phyloP scores from a whole-genome alignment of 805 yeast genomes.

The Saccharomycopsis fermentans region DNA sequence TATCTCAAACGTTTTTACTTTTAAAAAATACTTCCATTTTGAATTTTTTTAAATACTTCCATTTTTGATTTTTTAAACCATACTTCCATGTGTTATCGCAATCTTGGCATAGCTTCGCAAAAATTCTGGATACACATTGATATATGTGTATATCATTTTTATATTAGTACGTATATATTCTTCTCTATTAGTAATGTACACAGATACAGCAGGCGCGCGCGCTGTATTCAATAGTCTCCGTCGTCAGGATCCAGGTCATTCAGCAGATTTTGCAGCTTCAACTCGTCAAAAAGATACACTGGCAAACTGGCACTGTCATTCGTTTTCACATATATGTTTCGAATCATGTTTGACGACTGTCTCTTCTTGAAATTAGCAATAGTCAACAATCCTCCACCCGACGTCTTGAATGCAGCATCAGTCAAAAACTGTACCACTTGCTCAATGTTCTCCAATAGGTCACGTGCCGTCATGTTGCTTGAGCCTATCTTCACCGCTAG shows the following conservation, averaged over 20 bases:
- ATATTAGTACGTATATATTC: too few relatives aligned
- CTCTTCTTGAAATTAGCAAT: background rate
- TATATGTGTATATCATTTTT: too few relatives aligned
- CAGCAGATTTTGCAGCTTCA: background rate
- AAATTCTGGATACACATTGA: too few relatives aligned
- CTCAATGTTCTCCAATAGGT: constrained; percentile 43
- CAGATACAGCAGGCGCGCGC: too few relatives aligned
- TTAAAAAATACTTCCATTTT: too few relatives aligned
- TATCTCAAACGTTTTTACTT: too few relatives aligned
- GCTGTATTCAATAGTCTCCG: background rate
- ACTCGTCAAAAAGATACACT: background rate
- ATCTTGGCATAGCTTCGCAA: too few relatives aligned
- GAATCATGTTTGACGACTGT: background rate
- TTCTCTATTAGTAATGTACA: too few relatives aligned
- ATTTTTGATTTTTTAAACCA: too few relatives aligned
- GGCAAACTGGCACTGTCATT: constrained; percentile 15
- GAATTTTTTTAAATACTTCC: too few relatives aligned
- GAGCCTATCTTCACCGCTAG: constrained; percentile 52
- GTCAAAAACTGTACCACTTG: constrained; percentile 41
- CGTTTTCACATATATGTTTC: constrained; percentile 11
- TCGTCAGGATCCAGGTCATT: background rate
- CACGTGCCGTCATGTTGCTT: constrained; percentile 32
- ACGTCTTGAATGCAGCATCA: constrained; percentile 35
- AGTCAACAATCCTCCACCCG: constrained; percentile 36
- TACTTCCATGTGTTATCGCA: too few relatives aligned